Conservation (phyloP, 2,329 filamentous ascomycete species). For the Colletotrichum cereale region DNA sequence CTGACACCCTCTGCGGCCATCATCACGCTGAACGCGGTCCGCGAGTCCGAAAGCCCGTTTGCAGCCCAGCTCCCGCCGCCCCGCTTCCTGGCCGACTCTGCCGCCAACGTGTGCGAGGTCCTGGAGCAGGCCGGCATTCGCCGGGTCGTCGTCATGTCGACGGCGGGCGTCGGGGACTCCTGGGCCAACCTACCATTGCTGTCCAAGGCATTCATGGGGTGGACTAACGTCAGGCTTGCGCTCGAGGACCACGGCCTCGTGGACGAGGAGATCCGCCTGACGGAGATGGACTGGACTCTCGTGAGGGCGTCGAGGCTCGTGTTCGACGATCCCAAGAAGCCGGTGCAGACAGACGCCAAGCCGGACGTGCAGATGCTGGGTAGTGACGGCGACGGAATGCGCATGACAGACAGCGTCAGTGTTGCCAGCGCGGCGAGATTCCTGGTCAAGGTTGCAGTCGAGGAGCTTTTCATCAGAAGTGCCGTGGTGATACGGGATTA, state of each 20-base stretch:
- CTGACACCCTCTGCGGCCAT: conserved; percentile 50
- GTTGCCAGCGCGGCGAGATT: conserved; percentile 49
- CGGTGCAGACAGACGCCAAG: background rate
- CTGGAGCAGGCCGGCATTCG: conserved; percentile 47
- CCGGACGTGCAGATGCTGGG: conserved; percentile 47
- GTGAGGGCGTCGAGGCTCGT: conserved; percentile 50
- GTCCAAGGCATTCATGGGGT: conserved; percentile 52
- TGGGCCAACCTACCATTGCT: conserved; percentile 51
- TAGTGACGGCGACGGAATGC: conserved; percentile 48
- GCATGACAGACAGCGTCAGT: conserved; percentile 47
- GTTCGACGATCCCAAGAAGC: conserved; percentile 47
- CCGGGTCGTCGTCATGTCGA: conserved; percentile 55
- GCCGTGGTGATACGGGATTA: conserved; percentile 1
- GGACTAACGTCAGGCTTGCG: conserved; percentile 56
- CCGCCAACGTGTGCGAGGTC: conserved; percentile 50
- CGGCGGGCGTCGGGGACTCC: conserved; percentile 54
- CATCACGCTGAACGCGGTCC: conserved; percentile 55
- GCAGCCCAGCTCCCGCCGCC: conserved; percentile 53
- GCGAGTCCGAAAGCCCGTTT: conserved; percentile 56
- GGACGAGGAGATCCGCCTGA: conserved; percentile 52
- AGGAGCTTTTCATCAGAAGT: conserved; percentile 38
- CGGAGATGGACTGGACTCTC: conserved; percentile 53
- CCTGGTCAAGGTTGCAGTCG: conserved; percentile 50
- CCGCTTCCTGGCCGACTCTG: conserved; percentile 54
- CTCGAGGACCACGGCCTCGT: conserved; percentile 53